Evolutionary conservation across 2,329 filamentous ascomycete genomes (phyloP), one percentile per base, ranked within the genome.

Genomic region (Paecilomyces sp.): DNA sequence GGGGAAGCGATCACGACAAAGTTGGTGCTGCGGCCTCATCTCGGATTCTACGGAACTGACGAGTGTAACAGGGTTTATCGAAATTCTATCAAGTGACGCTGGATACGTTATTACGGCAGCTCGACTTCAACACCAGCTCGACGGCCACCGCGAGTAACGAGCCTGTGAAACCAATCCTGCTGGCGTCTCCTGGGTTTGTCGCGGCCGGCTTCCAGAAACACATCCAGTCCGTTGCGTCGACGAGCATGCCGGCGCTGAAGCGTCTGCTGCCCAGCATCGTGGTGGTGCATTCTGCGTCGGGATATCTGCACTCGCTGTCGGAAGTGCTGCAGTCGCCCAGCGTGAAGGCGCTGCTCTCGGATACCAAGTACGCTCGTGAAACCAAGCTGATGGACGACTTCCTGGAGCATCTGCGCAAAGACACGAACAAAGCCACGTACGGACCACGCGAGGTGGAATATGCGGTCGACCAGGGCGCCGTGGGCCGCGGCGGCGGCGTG

Each of bases 341-440:
- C 59, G 90, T 97, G 8, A 82, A 88, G 56, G 82, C 84, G 1
- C 88, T 89, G 64, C 85, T 97, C 68, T 87, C 88, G 62, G 87
- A 97, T 71, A 94, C 92, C 64, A 94, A 93, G 69, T 97, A 94
- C 71, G 88, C 90, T 2, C 85, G 87, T 61, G 92, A 97, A 75
- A 91, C 91, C 1, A 83, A 82, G 41, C 81, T 91, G 61, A 92
- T 99, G 86, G 92, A 97, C 68, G 85, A 87, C 53, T 92, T 97
- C 71, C 86, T 89, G 67, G 83, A 87, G 0, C 80, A 90, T 62
- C 79, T 99, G 61, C 87, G 92, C 57, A 85, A 85, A 61, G 92
- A 97, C 63, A 92, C 97, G 65, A 90, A 90, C 2, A 85, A 89
- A 59, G 93, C 92, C 1, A 96, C 92, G 83, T 99, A 99, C 74